Evolutionary conservation across 371 early-diverging fungal genomes (phyloP).

Genomic region (Actinomortierella wolfii): DNA sequence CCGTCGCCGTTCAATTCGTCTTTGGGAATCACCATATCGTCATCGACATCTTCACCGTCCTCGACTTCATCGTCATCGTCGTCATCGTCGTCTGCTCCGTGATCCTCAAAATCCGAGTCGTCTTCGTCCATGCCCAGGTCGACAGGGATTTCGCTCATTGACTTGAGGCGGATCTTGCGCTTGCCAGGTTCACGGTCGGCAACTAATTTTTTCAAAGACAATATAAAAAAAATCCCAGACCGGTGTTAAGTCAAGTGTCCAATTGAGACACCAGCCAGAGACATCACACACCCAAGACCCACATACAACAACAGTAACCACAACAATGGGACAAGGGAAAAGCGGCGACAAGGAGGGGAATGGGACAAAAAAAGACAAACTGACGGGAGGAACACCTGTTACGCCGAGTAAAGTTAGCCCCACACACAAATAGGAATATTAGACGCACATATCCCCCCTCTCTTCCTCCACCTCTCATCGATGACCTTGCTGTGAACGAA

Average conservation of each 20-base stretch:
- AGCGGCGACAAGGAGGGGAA: too few relatives aligned
- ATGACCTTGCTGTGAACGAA: not conserved
- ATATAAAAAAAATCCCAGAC: not conserved
- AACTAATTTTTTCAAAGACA: constrained; percentile 19
- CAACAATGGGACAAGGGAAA: not conserved
- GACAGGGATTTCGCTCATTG: constrained; percentile 39
- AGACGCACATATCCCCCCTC: not conserved
- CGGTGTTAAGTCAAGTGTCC: not conserved
- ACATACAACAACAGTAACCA: constrained; percentile 1
- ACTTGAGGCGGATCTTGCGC: constrained; percentile 44
- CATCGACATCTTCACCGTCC: constrained; percentile 40
- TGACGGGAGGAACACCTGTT: too few relatives aligned
- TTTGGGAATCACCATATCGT: constrained; percentile 35
- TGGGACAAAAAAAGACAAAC: too few relatives aligned
- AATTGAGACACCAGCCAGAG: not conserved
- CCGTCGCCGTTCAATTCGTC: constrained; percentile 39
- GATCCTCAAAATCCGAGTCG: constrained; percentile 44
- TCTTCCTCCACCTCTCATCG: not conserved
- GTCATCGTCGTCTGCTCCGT: constrained; percentile 30
- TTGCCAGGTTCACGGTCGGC: constrained; percentile 47
- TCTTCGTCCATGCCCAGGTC: constrained; percentile 41
- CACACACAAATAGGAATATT: not conserved
- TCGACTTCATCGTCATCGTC: constrained; percentile 42
- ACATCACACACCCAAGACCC: not conserved
- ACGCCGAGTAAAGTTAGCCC: not conserved